These are phyloP conservation scores for Venturia asperata DNA, from an alignment of 2,329 filamentous ascomycete genomes.

Conservation along the genomic window DNA sequence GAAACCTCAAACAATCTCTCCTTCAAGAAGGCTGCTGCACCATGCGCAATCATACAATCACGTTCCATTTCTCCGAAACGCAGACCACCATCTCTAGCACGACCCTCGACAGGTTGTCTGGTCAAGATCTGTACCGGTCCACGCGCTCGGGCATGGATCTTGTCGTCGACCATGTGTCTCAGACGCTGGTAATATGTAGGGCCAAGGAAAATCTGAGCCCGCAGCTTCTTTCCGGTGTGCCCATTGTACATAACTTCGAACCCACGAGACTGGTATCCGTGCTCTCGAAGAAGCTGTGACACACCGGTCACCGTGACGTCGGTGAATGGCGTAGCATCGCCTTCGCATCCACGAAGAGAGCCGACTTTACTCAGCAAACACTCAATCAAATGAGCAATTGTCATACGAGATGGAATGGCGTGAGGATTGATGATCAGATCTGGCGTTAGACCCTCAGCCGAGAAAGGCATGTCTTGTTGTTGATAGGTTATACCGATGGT, in stretches of 20 bases:
- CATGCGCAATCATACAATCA: slow-evolving; percentile 99
- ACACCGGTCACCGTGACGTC: slow-evolving; percentile 95
- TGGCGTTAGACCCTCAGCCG: slow-evolving; percentile 79
- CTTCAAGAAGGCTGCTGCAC: slow-evolving; percentile 92
- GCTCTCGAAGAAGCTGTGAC: slow-evolving; percentile 74
- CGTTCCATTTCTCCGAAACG: slow-evolving; percentile 99
- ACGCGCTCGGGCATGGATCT: slow-evolving; percentile 97
- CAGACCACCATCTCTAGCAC: slow-evolving; percentile 92
- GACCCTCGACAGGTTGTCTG: slow-evolving; percentile 93
- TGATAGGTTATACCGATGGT: slow-evolving; percentile 98
- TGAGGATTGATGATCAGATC: slow-evolving; percentile 99
- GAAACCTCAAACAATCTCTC: slow-evolving; percentile 96
- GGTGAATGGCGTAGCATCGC: slow-evolving; percentile 95
- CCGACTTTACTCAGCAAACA: slow-evolving; percentile 96
- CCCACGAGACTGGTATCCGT: slow-evolving; percentile 93
- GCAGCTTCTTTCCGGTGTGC: slow-evolving; percentile 88
- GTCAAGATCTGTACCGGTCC: slow-evolving; percentile 97
- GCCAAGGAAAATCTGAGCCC: slow-evolving; percentile 91
- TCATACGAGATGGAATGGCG: slow-evolving; percentile 99
- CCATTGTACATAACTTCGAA: slow-evolving; percentile 99
- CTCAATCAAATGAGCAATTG: slow-evolving; percentile 99
- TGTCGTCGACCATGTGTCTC: slow-evolving; percentile 99
- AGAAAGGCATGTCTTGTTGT: slow-evolving; percentile 98
- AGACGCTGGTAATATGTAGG: slow-evolving; percentile 98
- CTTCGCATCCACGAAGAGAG: slow-evolving; percentile 86